These are phyloP conservation scores for Ustilago loliicola DNA, from an alignment of 1,284 basidiomycete species.

Conservation along the genomic window DNA sequence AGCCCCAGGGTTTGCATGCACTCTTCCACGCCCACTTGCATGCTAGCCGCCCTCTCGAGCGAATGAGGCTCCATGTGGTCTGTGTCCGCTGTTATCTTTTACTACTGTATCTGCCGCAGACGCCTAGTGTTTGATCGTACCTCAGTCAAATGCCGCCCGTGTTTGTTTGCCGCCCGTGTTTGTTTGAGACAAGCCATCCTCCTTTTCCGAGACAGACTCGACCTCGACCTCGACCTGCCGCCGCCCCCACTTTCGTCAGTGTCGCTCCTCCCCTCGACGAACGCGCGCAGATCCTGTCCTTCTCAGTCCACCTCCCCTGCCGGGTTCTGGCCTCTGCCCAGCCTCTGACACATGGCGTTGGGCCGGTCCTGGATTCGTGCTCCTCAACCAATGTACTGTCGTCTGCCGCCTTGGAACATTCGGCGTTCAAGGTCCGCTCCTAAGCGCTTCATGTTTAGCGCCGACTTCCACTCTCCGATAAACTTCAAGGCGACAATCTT, in stretches of 20 bases:
- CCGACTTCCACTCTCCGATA: slow-evolving; percentile 2
- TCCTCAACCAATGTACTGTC: background rate
- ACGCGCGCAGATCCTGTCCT: background rate
- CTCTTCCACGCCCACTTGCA: slow-evolving; percentile 16
- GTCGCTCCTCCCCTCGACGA: slow-evolving; percentile 2
- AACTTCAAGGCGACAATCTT: background rate
- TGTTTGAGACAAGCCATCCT: slow-evolving; percentile 4
- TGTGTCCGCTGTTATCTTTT: background rate
- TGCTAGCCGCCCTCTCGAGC: background rate
- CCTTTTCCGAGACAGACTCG: slow-evolving; percentile 21
- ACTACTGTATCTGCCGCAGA: background rate
- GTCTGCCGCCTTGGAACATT: background rate
- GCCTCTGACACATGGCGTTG: background rate
- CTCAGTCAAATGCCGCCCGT: background rate
- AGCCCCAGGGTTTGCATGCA: background rate
- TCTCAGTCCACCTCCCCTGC: background rate
- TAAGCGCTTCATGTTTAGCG: slow-evolving; percentile 11
- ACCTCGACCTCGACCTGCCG: slow-evolving; percentile 14
- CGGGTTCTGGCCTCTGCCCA: background rate
- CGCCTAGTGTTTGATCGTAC: background rate
- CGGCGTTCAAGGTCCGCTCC: slow-evolving; percentile 20
- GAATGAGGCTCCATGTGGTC: background rate
- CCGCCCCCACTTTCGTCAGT: slow-evolving; percentile 24
- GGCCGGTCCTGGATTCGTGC: background rate
- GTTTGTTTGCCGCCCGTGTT: background rate